These are phyloP conservation scores for Arabidopsis lyrata DNA, from an alignment of 441 rosid species.

Conservation along the genomic window DNA sequence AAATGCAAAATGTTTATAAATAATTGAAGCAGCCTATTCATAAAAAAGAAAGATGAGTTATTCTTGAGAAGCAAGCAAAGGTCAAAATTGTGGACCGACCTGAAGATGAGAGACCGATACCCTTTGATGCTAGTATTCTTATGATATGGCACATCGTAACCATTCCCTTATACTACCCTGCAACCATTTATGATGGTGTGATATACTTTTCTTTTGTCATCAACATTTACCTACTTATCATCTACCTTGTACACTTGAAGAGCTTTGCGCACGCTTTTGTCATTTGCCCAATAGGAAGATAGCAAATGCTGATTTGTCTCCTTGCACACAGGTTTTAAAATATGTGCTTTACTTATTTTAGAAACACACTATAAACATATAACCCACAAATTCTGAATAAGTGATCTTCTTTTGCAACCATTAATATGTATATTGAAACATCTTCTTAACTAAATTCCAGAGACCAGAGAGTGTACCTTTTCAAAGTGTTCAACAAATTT, in stretches of 20 bases:
- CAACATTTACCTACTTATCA: background rate
- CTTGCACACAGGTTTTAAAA: no score
- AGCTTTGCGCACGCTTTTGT: background rate
- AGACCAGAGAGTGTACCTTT: background rate
- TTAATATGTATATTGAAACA: background rate
- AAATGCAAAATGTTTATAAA: background rate
- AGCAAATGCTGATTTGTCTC: background rate
- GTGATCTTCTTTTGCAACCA: no score
- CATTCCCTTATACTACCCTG: background rate
- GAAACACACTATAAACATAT: no score
- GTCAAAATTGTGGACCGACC: background rate
- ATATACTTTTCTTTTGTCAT: background rate
- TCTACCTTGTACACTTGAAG: background rate
- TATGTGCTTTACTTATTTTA: no score
- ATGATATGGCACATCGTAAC: background rate
- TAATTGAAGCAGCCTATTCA: background rate
- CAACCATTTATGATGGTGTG: background rate
- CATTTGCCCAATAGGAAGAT: background rate
- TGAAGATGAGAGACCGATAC: slow-evolving; percentile 1
- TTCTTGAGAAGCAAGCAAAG: background rate
- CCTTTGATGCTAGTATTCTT: background rate
- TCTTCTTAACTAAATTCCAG: background rate
- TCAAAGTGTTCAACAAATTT: no score
- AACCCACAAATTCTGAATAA: no score
- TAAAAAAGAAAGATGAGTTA: background rate